Evolutionary conservation across 257 asterid species (phyloP).

Genomic region (Solanum paucissectum): DNA sequence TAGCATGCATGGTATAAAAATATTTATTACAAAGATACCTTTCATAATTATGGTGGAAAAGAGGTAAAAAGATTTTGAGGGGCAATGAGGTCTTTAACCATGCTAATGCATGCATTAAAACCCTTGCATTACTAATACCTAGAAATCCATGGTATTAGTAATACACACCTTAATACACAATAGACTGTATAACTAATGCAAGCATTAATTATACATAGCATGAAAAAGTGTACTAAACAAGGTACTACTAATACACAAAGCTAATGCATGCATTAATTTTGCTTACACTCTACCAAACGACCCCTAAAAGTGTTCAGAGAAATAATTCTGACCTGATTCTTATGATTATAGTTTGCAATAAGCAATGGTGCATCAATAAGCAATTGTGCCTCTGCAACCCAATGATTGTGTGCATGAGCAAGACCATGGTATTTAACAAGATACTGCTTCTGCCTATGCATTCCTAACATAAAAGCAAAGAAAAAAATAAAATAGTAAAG

Average conservation of each 20-base stretch:
- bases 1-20: background rate
- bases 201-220: background rate
- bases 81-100: background rate
- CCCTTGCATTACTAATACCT: background rate
- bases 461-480: slow-evolving; percentile 30
- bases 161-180: no score
- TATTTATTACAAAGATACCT: background rate
- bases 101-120: background rate
- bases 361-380: slow-evolving; percentile 34
- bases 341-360: slow-evolving; percentile 27
- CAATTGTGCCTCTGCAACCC: slow-evolving; percentile 53
- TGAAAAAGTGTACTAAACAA: background rate
- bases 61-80: background rate
- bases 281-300: background rate
- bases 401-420: slow-evolving; percentile 63
- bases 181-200: background rate
- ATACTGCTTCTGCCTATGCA: slow-evolving; percentile 53
- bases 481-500: slow-evolving; percentile 7
- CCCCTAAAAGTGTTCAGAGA: background rate
- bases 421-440: slow-evolving; percentile 64
- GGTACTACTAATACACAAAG: background rate
- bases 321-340: slow-evolving; percentile 30
- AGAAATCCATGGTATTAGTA: background rate
- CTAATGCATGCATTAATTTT: background rate
- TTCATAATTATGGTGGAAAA: background rate